A percentile compares a stretch with the other conserved stretches of the same genome.
These are phyloP conservation scores for Avena eriantha DNA, from an alignment of 176 grass and related monocot species.

Conservation along the genomic window DNA sequence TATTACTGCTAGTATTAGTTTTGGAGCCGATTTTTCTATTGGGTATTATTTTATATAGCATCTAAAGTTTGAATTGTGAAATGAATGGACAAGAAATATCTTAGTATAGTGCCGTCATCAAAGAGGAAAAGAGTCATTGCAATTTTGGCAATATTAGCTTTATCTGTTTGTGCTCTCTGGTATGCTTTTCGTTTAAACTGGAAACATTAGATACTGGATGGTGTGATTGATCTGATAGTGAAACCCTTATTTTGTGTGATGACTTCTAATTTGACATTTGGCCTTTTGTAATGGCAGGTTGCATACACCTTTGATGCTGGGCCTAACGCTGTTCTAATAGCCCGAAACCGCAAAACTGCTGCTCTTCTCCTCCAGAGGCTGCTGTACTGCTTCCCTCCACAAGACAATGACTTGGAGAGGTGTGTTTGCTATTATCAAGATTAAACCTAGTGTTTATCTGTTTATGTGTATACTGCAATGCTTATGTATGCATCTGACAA, in stretches of 20 bases:
- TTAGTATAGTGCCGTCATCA: not conserved
- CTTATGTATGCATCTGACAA: conserved; percentile 11
- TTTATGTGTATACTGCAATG: not conserved
- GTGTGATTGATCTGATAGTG: not conserved
- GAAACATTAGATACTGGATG: not conserved
- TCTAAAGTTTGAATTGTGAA: not conserved
- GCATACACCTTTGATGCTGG: conserved; percentile 94
- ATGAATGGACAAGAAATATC: not conserved
- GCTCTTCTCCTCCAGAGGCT: conserved; percentile 76
- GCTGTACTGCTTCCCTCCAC: conserved; percentile 71
- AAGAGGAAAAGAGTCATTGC: not conserved
- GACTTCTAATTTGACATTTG: conserved; percentile 16
- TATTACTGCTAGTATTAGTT: no score
- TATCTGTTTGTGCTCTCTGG: not conserved
- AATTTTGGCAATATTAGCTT: not conserved
- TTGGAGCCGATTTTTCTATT: no score
- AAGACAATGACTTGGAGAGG: conserved; percentile 72
- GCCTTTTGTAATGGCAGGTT: conserved; percentile 53
- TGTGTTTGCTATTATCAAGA: conserved; percentile 17
- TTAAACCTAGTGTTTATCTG: not conserved
- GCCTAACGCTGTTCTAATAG: conserved; percentile 81
- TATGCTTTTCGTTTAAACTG: conserved; percentile 16
- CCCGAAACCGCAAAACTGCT: conserved; percentile 73
- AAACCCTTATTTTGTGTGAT: not conserved
- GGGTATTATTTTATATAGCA: not conserved